Evolutionary conservation across 345 rosid genomes (phyloP).

Genomic region (Salix caprea): DNA sequence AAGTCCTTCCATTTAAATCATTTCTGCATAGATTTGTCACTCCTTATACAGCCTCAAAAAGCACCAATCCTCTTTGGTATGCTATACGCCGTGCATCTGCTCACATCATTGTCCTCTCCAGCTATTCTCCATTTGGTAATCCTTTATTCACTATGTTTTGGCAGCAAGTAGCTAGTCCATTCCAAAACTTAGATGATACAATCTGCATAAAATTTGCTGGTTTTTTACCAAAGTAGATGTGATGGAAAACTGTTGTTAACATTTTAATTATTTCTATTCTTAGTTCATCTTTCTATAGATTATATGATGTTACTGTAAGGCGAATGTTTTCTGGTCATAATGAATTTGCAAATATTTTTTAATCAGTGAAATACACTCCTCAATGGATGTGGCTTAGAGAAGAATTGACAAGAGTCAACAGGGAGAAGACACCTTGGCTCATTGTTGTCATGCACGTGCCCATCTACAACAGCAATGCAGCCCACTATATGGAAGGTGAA

Average conservation of each 20-base stretch:
- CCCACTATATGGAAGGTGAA: constrained; percentile 59
- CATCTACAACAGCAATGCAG: constrained; percentile 40
- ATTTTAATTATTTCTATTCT: neutral
- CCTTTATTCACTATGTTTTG: neutral
- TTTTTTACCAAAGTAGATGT: neutral
- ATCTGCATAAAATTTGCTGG: neutral
- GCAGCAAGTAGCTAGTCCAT: neutral
- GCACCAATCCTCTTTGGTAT: constrained; percentile 23
- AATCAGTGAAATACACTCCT: constrained; percentile 49
- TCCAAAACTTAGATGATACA: neutral
- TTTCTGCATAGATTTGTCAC: constrained; percentile 16
- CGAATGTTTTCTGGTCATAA: neutral
- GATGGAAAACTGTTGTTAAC: neutral
- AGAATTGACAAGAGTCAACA: constrained; percentile 44
- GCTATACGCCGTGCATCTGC: constrained; percentile 20
- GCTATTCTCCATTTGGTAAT: constrained; percentile 24
- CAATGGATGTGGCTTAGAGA: constrained; percentile 49
- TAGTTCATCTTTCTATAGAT: neutral
- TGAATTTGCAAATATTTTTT: neutral
- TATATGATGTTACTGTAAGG: neutral
- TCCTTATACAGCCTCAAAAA: constrained; percentile 15
- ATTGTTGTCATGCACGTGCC: constrained; percentile 54
- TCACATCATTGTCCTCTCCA: constrained; percentile 21
- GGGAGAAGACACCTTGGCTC: constrained; percentile 58
- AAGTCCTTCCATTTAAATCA: constrained; percentile 18